These are phyloP conservation scores for Colletotrichum sp. DNA, from an alignment of 2,329 filamentous ascomycete genomes.

Conservation along the genomic window DNA sequence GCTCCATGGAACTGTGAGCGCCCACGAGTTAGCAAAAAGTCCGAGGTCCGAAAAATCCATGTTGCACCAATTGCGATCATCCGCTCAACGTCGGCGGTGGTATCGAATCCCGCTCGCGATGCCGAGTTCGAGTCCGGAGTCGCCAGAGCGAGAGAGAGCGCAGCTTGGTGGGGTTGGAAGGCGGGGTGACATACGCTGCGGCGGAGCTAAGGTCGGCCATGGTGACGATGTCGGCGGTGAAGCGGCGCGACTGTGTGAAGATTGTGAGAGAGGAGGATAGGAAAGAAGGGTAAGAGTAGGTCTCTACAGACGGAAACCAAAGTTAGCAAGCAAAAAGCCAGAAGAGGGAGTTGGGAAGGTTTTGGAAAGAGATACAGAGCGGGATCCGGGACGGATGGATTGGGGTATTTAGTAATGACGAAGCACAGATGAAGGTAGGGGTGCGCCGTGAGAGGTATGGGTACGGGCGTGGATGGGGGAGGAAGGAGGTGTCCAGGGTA, in stretches of 20 bases:
- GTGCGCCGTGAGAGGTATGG: slow-evolving; percentile 13
- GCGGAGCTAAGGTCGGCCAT: slow-evolving; percentile 25
- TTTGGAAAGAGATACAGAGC: slow-evolving; percentile 16
- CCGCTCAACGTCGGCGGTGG: background rate
- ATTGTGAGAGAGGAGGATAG: background rate
- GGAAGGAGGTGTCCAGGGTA: background rate
- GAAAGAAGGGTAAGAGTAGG: background rate
- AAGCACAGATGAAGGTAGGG: slow-evolving; percentile 22
- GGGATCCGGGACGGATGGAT: slow-evolving; percentile 21
- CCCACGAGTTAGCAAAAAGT: slow-evolving; percentile 9
- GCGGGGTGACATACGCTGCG: slow-evolving; percentile 26
- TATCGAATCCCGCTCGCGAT: background rate
- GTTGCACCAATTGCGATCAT: background rate
- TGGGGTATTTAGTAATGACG: slow-evolving; percentile 25
- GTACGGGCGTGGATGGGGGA: slow-evolving; percentile 4
- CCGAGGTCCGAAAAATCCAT: background rate
- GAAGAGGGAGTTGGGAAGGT: slow-evolving; percentile 19
- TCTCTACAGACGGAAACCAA: slow-evolving; percentile 6
- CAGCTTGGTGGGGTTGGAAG: slow-evolving; percentile 21
- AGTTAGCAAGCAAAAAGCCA: slow-evolving; percentile 16
- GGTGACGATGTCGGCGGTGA: slow-evolving; percentile 10
- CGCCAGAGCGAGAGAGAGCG: background rate
- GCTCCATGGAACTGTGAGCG: slow-evolving; percentile 76
- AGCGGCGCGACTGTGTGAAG: background rate
- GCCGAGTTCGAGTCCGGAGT: background rate